Conservation (phyloP, 768 basidiomycete genomes). For the Lepiota venenata region DNA sequence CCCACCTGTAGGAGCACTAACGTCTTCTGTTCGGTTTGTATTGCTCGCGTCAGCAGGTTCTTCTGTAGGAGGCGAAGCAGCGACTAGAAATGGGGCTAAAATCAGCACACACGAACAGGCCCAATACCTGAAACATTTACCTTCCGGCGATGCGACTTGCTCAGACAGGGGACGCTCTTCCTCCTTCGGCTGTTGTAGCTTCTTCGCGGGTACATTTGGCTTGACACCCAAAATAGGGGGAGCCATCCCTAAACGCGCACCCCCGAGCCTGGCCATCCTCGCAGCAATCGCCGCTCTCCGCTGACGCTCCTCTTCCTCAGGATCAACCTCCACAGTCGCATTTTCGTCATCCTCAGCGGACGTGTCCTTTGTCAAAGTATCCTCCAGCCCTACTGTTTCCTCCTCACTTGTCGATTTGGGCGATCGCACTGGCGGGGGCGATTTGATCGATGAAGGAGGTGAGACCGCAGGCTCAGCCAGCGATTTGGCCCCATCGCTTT, state of each 20-base stretch:
- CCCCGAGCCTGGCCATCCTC: conserved; percentile 90
- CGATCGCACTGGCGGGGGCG: conserved; percentile 16
- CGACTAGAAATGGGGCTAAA: too few species aligned
- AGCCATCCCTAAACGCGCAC: conserved; percentile 77
- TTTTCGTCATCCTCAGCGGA: conserved; percentile 22
- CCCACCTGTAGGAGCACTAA: too few species aligned
- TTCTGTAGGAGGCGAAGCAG: background rate
- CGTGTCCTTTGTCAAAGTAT: conserved; percentile 9
- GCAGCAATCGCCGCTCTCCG: conserved; percentile 86
- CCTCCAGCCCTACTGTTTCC: conserved; percentile 7
- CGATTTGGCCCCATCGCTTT: conserved; percentile 20
- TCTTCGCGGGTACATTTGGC: conserved; percentile 32
- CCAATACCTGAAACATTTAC: background rate
- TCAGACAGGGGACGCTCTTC: background rate
- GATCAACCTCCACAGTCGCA: conserved; percentile 33
- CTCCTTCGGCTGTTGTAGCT: conserved; percentile 4
- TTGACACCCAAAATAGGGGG: conserved; percentile 62
- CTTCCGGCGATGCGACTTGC: background rate
- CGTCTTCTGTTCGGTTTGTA: too few species aligned
- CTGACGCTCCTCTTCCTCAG: conserved; percentile 72
- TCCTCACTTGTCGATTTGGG: conserved; percentile 18
- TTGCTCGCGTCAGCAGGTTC: conserved; percentile 1
- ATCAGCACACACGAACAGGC: background rate
- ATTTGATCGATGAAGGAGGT: conserved; percentile 27
- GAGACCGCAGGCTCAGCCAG: conserved; percentile 22